Conservation (phyloP, 2,329 filamentous ascomycete genomes). For the Colletotrichum sp. region DNA sequence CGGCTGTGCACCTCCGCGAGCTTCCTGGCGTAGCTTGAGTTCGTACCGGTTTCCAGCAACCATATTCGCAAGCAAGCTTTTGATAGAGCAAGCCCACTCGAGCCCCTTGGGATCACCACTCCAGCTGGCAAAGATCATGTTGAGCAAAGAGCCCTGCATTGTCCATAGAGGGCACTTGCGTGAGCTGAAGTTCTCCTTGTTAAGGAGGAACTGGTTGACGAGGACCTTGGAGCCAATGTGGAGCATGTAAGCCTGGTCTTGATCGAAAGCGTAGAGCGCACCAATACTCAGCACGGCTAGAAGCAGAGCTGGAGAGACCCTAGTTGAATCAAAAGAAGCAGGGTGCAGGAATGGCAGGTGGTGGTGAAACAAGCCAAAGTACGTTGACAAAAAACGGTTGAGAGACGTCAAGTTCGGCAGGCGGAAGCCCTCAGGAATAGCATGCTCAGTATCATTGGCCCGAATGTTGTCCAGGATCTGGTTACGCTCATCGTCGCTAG, state of each 20-base stretch:
- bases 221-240: conserved; percentile 98
- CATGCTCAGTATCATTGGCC: conserved; percentile 78
- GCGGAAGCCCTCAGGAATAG: conserved; percentile 87
- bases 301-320: conserved; percentile 81
- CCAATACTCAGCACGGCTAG: conserved; percentile 94
- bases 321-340: conserved; percentile 83
- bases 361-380: conserved; percentile 97
- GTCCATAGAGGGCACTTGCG: conserved; percentile 97
- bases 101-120: conserved; percentile 96
- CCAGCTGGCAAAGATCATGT: conserved; percentile 99
- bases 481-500: conserved; percentile 84
- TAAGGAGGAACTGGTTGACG: conserved; percentile 95
- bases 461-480: conserved; percentile 87
- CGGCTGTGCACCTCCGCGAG: conserved; percentile 76
- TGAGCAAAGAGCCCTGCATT: conserved; percentile 95
- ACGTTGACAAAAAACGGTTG: conserved; percentile 93
- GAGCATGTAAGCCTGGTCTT: conserved; percentile 95
- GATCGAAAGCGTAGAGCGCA: conserved; percentile 94
- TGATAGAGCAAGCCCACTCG: conserved; percentile 99
- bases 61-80: conserved; percentile 98
- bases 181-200: conserved; percentile 98
- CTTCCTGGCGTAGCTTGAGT: conserved; percentile 89
- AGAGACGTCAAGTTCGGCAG: conserved; percentile 80
- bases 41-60: conserved; percentile 97
- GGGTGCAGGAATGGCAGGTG: conserved; percentile 96